Evolutionary conservation across 352 stramenopile genomes (phyloP), one percentile per base, ranked within the genome.

Genomic region (Nothophytophthora sp.): DNA sequence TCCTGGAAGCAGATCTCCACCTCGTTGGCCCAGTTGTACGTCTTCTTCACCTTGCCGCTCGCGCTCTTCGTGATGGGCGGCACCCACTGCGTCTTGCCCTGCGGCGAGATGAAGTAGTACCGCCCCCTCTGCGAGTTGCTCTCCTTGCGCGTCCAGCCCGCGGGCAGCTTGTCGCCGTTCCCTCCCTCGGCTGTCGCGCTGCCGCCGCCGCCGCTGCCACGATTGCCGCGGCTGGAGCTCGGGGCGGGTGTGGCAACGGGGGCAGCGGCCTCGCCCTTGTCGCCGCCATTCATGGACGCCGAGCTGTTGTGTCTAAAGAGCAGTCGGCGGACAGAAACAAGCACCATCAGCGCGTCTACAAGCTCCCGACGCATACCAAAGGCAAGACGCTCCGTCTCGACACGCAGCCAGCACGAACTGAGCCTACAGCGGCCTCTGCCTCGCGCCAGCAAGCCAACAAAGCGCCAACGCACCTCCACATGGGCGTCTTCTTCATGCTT

Each of bases 1-100:
- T 92, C 80, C 25, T 82, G 76, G 50, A 95, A 95, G 55, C 88
- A 82, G 49, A 95, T 92, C 45, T 95, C 85, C 55, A 93, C 83
- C 39, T 92, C 79, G 19, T 69, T 77, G 35, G 87, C 47, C 85
- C 85, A 95, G 39, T 92, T 92, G 56, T 77, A 94, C n/a, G 63
- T 54, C 40, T 80, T 70, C 45, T 73, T 67, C 5, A 71, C 33
- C 36, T 63, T 67, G 22, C 37, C 20, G 22, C 36, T 67, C n/a
- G 46, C 43, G 5, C 50, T 35, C 37, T 65, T 76, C 41, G 49
- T 40, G 36, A 47, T 40, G 5, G 81, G 83, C 23, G 80, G 78
- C 25, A 81, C 76, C 84, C 84, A 95, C 56, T 95, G 84, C 23
- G 81, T 92, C 63, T 95, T 90, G 43, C 84, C 84, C 9, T 67